Conservation (phyloP, 2,329 filamentous ascomycete genomes). For the Penicillium sp. region DNA sequence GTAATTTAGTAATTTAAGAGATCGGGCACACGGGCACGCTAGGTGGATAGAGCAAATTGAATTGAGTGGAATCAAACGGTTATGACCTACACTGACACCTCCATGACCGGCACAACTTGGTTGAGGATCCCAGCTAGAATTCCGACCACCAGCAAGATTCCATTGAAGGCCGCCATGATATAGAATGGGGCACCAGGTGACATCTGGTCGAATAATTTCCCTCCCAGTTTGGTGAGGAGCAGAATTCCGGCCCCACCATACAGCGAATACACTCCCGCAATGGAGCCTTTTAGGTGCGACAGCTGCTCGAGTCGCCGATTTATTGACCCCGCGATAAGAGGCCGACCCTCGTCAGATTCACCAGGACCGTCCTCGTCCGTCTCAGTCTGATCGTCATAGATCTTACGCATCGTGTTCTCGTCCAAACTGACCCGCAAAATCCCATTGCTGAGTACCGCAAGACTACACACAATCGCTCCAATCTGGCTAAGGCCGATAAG, state of each 20-base stretch:
- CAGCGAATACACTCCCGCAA: conserved; percentile 91
- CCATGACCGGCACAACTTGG: conserved; percentile 18
- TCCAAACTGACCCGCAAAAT: conserved; percentile 57
- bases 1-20: neutral
- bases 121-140: conserved; percentile 29
- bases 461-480: conserved; percentile 90
- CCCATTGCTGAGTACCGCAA: conserved; percentile 82
- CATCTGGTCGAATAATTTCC: conserved; percentile 76
- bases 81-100: neutral
- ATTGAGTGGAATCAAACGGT: neutral
- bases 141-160: conserved; percentile 57
- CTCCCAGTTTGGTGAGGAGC: conserved; percentile 86
- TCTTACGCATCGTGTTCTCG: conserved; percentile 17
- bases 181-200: conserved; percentile 83
- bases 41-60: neutral
- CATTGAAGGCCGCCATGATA: conserved; percentile 91
- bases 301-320: conserved; percentile 34
- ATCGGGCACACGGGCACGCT: neutral
- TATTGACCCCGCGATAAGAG: conserved; percentile 28
- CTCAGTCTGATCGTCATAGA: conserved; percentile 12
- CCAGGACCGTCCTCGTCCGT: conserved; percentile 2
- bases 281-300: conserved; percentile 80
- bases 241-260: conserved; percentile 89
- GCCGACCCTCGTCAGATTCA: conserved; percentile 27
- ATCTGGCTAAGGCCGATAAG: conserved; percentile 92